Evolutionary conservation across 306 rosid species (phyloP), one percentile per base, ranked within the genome.

Genomic region (Hippophae rhamnoides): DNA sequence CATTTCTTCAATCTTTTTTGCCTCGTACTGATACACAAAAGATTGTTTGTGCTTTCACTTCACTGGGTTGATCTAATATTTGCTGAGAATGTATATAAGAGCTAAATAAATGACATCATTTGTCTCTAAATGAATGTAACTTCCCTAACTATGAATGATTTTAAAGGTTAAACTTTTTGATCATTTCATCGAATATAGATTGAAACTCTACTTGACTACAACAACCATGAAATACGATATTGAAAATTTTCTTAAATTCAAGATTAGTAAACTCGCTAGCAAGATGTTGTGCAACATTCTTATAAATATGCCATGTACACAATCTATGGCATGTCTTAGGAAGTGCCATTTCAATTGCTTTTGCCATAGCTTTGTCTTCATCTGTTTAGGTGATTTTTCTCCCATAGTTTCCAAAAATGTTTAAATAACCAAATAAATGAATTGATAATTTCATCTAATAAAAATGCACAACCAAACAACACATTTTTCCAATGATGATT

Each of bases 391-490:
- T 54, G 38, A 41, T 54, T 12, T 54, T 18, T 48, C 9, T 41
- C 58, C 58, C 58, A 18, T 18, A 3, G 42, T 18, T 27, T 25
- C 13, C 38, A 54, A 54, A 54, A 54, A 18, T 18, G 23, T 3
- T 26, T 25, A 54, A 54, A 54, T 40, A 54, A 54, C 57, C 57
- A 54, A 14, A 14, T 7, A 54, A 54, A 54, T 18, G 57, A 54
- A 7, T 12, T 27, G 3, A 12, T 23, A 54, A 11, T 54, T 14
- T 54, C 57, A 54, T 25, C 57, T 7, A 54, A 18, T 14, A 54
- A 13, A 14, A 54, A 54, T 54, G 57, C n/a, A 18, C 57, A 54
- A 25, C 41, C 57, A 18, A 54, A 54, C n/a, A 54, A 9, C 41
- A 27, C 41, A 27, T 54, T 54, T 27, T 54, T 12, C 41, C 41